Evolutionary conservation across 768 basidiomycete species (phyloP).

Genomic region (Pleurotus citrinopileatus): DNA sequence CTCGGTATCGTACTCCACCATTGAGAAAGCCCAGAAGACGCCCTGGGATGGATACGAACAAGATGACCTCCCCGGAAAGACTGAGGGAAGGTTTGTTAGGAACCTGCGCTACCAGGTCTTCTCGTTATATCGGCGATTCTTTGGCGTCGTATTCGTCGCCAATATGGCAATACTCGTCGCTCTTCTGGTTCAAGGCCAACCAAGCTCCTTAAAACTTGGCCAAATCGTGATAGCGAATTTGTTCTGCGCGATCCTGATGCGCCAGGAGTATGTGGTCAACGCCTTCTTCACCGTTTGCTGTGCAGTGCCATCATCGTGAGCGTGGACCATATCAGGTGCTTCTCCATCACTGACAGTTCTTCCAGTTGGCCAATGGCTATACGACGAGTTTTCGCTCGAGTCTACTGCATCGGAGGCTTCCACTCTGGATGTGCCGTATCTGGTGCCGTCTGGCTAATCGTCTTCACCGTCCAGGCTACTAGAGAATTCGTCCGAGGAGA

Average conservation of each 20-base stretch:
- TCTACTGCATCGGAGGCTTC: slow-evolving; percentile 58
- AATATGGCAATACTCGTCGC: slow-evolving; percentile 53
- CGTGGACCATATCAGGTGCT: slow-evolving; percentile 3
- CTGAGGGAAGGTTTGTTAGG: slow-evolving; percentile 38
- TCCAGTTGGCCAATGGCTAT: slow-evolving; percentile 53
- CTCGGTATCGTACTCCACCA: slow-evolving; percentile 4
- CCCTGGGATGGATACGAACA: slow-evolving; percentile 54
- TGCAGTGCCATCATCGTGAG: slow-evolving; percentile 46
- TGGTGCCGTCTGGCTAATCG: slow-evolving; percentile 48
- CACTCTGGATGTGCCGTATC: slow-evolving; percentile 61
- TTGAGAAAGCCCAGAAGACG: slow-evolving; percentile 27
- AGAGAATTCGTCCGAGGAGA: slow-evolving; percentile 38
- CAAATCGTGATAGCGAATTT: slow-evolving; percentile 45
- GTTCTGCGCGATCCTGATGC: slow-evolving; percentile 44
- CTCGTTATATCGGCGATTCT: slow-evolving; percentile 56
- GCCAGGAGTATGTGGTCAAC: slow-evolving; percentile 58
- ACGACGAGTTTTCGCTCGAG: slow-evolving; percentile 50
- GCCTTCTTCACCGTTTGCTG: slow-evolving; percentile 51
- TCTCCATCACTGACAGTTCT: slow-evolving; percentile 4
- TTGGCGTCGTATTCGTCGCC: slow-evolving; percentile 51
- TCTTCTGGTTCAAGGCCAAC: slow-evolving; percentile 27
- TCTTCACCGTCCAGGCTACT: slow-evolving; percentile 50
- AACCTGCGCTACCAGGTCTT: slow-evolving; percentile 56
- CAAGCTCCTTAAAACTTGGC: slow-evolving; percentile 34
- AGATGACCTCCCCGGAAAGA: slow-evolving; percentile 48